Evolutionary conservation across 306 rosid species (phyloP), one percentile per base, ranked within the genome.

Genomic region (Dalbergia cultrata): DNA sequence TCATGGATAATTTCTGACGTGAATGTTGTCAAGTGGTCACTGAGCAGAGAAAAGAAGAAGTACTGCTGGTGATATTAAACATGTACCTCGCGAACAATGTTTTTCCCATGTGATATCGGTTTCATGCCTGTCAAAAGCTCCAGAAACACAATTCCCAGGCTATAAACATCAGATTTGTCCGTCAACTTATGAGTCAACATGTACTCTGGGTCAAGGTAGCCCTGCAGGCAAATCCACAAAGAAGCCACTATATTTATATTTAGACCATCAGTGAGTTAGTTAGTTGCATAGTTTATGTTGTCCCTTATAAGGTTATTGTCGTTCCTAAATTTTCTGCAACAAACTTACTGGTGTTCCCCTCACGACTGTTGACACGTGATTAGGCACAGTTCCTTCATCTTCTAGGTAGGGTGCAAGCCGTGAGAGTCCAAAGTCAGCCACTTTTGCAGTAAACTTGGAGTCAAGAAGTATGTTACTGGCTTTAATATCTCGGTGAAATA

Each of bases 371-470:
- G 98, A 94, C 67, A 94, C 89, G 65, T 94, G 84, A 72, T 79
- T 76, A n/a, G 94, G 89, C 17, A 59, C 81, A 18, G 39, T 75
- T 72, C 97, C 98, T 80, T 88, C 97, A 56, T 74, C 89, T 34
- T 90, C 90, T 10, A 79, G 77, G 74, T 63, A 52, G 0, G 97
- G 98, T 45, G 96, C 97, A 67, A 90, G 98, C 49, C 97, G 88
- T 0, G 98, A 94, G 56, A 94, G 85, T 76, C 98, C 98, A 57
- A 94, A 94, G 89, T 94, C 98, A 4, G 97, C 97, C 67, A 94
- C 97, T 85, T 92, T 94, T 41, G 98, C 94, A 0, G 45, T 81
- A 64, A 88, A 74, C 78, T 85, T 87, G 79, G 87, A 75, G 82
- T 92, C 94, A 68, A 94, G 84, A 67, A 94, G 97, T 84, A 94